phyloP scores from a whole-genome alignment of 345 rosid species.

The Gossypium anomalum region DNA sequence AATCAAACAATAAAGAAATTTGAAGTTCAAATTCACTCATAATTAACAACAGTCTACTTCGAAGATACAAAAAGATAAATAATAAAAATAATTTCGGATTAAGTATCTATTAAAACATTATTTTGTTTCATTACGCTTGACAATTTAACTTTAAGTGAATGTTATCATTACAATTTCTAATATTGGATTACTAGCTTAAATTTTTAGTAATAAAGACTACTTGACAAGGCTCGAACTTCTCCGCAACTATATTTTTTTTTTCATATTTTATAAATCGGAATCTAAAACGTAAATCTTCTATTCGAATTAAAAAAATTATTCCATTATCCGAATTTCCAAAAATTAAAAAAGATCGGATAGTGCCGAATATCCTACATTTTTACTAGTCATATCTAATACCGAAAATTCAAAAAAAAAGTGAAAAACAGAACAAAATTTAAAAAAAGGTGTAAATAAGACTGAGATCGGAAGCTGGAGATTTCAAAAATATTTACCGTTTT shows the following conservation, averaged over 20 bases:
- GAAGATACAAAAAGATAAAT: not conserved
- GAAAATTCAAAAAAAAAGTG: not conserved
- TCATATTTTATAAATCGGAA: not conserved
- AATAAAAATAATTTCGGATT: not conserved
- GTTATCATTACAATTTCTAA: not conserved
- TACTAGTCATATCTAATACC: not conserved
- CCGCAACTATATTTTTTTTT: not conserved
- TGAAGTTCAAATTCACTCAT: not conserved
- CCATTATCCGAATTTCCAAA: not conserved
- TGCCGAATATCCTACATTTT: not conserved
- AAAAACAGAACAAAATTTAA: conserved; percentile 8
- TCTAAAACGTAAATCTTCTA: not conserved
- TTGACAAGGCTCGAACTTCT: too few species aligned
- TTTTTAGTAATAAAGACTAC: too few species aligned
- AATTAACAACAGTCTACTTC: not conserved
- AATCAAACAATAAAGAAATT: not conserved
- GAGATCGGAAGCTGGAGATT: conserved; percentile 25
- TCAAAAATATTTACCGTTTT: conserved; percentile 51
- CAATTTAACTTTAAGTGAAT: not conserved
- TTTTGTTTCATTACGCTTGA: not conserved
- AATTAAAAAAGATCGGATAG: not conserved
- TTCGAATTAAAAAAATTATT: not conserved
- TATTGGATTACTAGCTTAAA: too few species aligned
- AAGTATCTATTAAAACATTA: not conserved
- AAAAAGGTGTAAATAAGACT: conserved; percentile 16